These are phyloP conservation scores for Aspergillus latus DNA, from an alignment of 2,329 filamentous ascomycete genomes.

Conservation along the genomic window DNA sequence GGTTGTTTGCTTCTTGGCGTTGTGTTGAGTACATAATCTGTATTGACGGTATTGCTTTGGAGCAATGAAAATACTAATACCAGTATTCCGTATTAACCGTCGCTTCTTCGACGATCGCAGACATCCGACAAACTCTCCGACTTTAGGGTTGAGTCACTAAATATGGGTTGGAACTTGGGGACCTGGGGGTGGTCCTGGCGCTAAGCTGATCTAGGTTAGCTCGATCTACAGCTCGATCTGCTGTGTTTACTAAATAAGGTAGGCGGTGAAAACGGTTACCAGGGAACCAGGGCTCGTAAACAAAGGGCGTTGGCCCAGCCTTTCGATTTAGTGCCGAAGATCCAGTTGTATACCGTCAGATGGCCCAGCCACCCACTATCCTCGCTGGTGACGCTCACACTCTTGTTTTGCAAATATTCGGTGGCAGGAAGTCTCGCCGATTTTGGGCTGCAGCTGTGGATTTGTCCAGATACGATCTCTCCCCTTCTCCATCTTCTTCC, in stretches of 20 bases:
- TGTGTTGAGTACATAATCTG: neutral
- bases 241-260: slow-evolving; percentile 9
- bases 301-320: slow-evolving; percentile 46
- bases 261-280: slow-evolving; percentile 39
- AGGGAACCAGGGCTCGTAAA: slow-evolving; percentile 39
- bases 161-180: neutral
- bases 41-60: neutral
- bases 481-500: slow-evolving; percentile 25
- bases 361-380: slow-evolving; percentile 37
- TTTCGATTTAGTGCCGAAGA: slow-evolving; percentile 27
- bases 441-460: slow-evolving; percentile 22
- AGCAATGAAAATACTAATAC: neutral
- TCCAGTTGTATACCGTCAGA: slow-evolving; percentile 6
- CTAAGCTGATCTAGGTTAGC: slow-evolving; percentile 17
- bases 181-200: slow-evolving; percentile 14
- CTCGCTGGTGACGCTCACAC: slow-evolving; percentile 7
- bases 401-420: slow-evolving; percentile 13
- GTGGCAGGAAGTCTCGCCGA: slow-evolving; percentile 13
- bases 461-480: slow-evolving; percentile 39
- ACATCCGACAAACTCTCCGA: too few relatives aligned
- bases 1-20: neutral
- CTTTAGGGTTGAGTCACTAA: neutral
- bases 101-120: too few relatives aligned
- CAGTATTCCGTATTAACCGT: too few relatives aligned
- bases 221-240: slow-evolving; percentile 7